Conservation (phyloP, 176 grass and related monocot genomes). For the Ananas comosus region DNA sequence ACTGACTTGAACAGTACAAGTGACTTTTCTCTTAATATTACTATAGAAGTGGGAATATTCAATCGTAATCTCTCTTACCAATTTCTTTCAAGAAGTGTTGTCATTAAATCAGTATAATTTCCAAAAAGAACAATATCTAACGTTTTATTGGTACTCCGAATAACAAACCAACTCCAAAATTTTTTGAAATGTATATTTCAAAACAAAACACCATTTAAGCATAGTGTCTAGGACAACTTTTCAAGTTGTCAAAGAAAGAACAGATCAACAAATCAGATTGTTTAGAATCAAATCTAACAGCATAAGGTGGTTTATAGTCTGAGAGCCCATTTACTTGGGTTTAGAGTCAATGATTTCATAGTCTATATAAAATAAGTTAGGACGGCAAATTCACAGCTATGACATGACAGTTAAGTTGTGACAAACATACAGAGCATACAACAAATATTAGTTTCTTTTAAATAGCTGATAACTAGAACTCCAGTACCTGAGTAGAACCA, state of each 20-base stretch:
- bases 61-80: too few relatives aligned
- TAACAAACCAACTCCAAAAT: background rate
- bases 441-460: background rate
- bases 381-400: background rate
- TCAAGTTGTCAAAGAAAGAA: background rate
- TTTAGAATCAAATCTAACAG: background rate
- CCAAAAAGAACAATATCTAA: too few relatives aligned
- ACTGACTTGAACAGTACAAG: too few relatives aligned
- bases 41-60: too few relatives aligned
- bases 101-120: too few relatives aligned
- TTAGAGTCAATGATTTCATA: background rate
- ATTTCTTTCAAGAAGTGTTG: too few relatives aligned
- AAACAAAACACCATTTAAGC: background rate
- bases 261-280: background rate
- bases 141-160: too few relatives aligned
- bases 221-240: background rate
- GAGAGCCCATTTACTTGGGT: background rate
- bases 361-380: background rate
- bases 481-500: constrained; percentile 83
- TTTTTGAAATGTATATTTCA: background rate
- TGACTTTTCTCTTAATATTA: too few relatives aligned
- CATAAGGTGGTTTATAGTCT: background rate
- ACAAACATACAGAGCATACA: background rate
- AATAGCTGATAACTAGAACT: constrained; percentile 1
- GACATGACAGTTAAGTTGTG: background rate